A percentile compares a stretch with the other conserved stretches of the same genome.
These are phyloP conservation scores for Anethum foeniculum DNA, from an alignment of 140 eudicot genomes.

Conservation along the genomic window DNA sequence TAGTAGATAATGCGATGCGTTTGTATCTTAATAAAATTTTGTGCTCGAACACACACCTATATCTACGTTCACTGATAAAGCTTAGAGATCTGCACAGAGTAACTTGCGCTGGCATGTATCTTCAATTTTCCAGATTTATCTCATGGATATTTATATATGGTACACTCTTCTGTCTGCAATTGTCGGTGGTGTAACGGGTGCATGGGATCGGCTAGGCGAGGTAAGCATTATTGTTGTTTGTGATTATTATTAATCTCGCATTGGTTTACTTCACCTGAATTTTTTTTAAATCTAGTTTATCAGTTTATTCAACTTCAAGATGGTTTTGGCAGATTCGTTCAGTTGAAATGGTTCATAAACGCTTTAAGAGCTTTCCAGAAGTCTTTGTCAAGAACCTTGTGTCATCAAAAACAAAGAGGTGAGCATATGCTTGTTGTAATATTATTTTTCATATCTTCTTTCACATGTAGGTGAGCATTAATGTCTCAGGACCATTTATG, in stretches of 20 bases:
- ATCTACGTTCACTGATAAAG: background rate
- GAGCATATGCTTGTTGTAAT: slow-evolving; percentile 1
- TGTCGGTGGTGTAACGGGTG: slow-evolving; percentile 98
- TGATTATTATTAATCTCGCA: background rate
- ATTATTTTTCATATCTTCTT: background rate
- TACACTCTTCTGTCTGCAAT: slow-evolving; percentile 91
- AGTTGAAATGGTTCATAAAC: slow-evolving; percentile 90
- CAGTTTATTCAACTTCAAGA: slow-evolving; percentile 9
- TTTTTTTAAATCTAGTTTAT: background rate
- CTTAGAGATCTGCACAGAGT: background rate
- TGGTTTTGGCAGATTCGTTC: slow-evolving; percentile 68
- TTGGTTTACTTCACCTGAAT: background rate
- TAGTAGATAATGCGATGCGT: background rate
- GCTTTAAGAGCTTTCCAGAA: slow-evolving; percentile 93
- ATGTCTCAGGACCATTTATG: background rate
- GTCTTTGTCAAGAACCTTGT: slow-evolving; percentile 88
- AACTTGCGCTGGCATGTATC: background rate
- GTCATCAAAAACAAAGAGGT: slow-evolving; percentile 63
- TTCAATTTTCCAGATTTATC: slow-evolving; percentile 55
- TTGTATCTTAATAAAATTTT: background rate
- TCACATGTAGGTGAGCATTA: background rate
- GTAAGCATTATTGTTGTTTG: slow-evolving; percentile 23
- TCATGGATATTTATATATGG: slow-evolving; percentile 92
- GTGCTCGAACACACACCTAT: background rate
- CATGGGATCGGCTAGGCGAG: slow-evolving; percentile 94